Percentiles rank a stretch among this genome's conserved stretches.
Evolutionary conservation across 140 eudicot species (phyloP).

Genomic region (Ambrosia hybrid): DNA sequence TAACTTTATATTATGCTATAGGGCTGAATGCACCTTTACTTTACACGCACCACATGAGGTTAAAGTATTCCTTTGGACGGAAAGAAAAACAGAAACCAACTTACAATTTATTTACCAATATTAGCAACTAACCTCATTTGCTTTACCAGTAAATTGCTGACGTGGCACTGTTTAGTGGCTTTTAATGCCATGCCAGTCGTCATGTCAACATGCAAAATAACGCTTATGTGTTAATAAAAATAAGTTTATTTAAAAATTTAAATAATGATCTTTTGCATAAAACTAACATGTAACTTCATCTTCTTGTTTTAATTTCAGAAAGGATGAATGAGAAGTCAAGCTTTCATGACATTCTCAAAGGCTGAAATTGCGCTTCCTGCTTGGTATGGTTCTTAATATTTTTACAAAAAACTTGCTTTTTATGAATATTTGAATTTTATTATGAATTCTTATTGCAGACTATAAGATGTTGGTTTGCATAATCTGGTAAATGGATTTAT

Average conservation of each 20-base stretch:
- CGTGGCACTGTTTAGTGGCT: no score
- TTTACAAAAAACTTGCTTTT: no score
- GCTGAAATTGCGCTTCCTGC: slow-evolving; percentile 68
- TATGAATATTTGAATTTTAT: background rate
- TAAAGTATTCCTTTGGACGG: no score
- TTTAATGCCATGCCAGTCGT: no score
- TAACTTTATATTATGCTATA: no score
- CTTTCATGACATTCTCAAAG: slow-evolving; percentile 80
- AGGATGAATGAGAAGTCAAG: slow-evolving; percentile 99
- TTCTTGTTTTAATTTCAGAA: slow-evolving; percentile 46
- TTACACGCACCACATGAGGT: no score
- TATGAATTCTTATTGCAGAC: background rate
- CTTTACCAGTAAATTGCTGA: no score
- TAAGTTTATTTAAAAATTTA: background rate
- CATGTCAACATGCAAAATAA: no score
- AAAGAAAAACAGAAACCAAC: no score
- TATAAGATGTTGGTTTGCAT: slow-evolving; percentile 36
- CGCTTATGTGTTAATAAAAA: background rate
- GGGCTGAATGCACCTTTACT: no score
- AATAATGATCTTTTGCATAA: background rate
- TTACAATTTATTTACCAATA: no score
- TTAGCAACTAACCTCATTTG: no score
- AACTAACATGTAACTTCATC: background rate
- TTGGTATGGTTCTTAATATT: slow-evolving; percentile 36
- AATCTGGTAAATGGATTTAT: slow-evolving; percentile 69